These are phyloP conservation scores for Basipetospora sp. DNA, from an alignment of 2,329 filamentous ascomycete genomes.

Conservation along the genomic window DNA sequence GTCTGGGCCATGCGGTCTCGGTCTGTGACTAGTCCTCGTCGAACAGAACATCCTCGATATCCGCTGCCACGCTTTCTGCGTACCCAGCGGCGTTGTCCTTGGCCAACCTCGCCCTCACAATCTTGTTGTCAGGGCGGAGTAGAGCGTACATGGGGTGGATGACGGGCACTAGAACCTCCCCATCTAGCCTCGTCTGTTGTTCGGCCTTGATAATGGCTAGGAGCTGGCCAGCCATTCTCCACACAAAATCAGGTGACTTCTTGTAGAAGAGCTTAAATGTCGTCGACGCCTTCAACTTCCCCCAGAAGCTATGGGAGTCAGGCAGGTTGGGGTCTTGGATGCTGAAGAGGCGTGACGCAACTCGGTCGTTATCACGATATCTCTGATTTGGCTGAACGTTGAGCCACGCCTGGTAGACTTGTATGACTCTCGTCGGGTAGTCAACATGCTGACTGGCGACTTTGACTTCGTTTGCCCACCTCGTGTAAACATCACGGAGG, in stretches of 20 bases:
- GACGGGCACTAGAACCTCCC: conserved; percentile 17
- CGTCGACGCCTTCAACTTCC: conserved; percentile 34
- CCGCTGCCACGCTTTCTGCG: conserved; percentile 8
- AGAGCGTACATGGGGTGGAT: conserved; percentile 21
- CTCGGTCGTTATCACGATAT: conserved; percentile 13
- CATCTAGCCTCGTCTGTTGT: conserved; percentile 11
- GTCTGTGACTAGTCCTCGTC: conserved; percentile 14
- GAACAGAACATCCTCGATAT: conserved; percentile 2
- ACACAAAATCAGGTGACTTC: conserved; percentile 21
- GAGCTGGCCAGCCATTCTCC: conserved; percentile 34
- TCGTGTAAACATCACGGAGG: conserved; percentile 26
- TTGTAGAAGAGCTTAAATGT: conserved; percentile 21
- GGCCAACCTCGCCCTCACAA: conserved; percentile 12
- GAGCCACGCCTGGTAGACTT: conserved; percentile 27
- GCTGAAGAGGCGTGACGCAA: conserved; percentile 15
- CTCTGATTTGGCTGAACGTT: conserved; percentile 22
- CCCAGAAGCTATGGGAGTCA: conserved; percentile 23
- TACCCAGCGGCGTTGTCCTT: conserved; percentile 16
- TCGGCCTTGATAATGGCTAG: conserved; percentile 4
- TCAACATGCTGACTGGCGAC: conserved; percentile 18
- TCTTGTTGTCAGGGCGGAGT: conserved; percentile 21
- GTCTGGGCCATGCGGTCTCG: too few species aligned
- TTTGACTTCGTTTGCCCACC: conserved; percentile 14
- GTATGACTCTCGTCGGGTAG: conserved; percentile 27
- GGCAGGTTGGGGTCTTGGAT: conserved; percentile 12